Evolutionary conservation across 2,329 filamentous ascomycete genomes (phyloP).

Genomic region (Helminthosporium solani): DNA sequence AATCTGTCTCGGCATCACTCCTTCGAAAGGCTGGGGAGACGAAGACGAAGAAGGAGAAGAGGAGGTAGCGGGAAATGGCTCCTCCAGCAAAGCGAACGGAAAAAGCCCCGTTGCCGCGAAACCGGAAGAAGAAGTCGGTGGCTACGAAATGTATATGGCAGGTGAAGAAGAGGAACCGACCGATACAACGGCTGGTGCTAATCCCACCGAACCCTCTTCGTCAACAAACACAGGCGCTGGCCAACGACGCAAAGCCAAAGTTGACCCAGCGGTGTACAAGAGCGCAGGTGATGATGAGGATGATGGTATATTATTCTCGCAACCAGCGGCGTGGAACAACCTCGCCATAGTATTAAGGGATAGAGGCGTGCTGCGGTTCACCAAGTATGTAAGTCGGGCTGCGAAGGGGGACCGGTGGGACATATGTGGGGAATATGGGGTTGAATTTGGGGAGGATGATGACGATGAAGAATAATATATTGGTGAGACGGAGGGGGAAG

Average conservation of each 20-base stretch:
- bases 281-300: constrained; percentile 65
- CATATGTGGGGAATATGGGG: constrained; percentile 74
- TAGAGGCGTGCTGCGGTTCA: constrained; percentile 81
- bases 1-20: constrained; percentile 83
- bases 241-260: constrained; percentile 46
- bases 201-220: constrained; percentile 15
- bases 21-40: constrained; percentile 80
- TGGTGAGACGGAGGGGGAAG: neutral
- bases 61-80: constrained; percentile 46
- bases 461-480: constrained; percentile 24
- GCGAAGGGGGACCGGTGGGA: constrained; percentile 94
- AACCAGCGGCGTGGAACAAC: constrained; percentile 79
- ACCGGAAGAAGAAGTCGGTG: constrained; percentile 64
- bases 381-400: constrained; percentile 86
- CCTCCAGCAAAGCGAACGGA: constrained; percentile 28
- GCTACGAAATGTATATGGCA: constrained; percentile 92
- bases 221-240: constrained; percentile 50
- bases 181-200: constrained; percentile 45
- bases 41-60: constrained; percentile 58
- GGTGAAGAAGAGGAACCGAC: constrained; percentile 61
- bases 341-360: constrained; percentile 89
- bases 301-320: constrained; percentile 69
- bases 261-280: constrained; percentile 81
- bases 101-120: constrained; percentile 21
- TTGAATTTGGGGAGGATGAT: constrained; percentile 57